Evolutionary conservation across 2,329 filamentous ascomycete genomes (phyloP).

Genomic region (Cyphellophora europaea): DNA sequence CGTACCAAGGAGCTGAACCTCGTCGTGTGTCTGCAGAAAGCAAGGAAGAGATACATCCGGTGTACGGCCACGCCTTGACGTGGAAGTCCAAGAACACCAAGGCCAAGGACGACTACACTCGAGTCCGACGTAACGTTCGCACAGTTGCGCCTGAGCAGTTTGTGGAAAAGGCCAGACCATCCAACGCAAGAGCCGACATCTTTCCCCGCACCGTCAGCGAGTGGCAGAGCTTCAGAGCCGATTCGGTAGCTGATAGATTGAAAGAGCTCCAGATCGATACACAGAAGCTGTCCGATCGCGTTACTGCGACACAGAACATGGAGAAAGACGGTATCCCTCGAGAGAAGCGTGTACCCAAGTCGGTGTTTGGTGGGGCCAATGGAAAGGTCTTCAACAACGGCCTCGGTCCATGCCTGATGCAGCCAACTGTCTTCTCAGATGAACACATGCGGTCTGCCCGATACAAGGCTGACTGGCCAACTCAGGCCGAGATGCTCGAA

Average conservation of each 20-base stretch:
- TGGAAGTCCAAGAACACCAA: conserved; percentile 13
- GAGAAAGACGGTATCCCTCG: conserved; percentile 5
- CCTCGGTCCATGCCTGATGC: conserved; percentile 8
- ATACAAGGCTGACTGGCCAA: conserved; percentile 11
- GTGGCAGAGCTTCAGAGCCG: conserved; percentile 10
- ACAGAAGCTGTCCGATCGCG: conserved; percentile 8
- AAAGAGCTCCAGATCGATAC: conserved; percentile 6
- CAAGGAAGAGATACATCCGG: not conserved
- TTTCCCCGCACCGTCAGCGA: conserved; percentile 11
- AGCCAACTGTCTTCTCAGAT: conserved; percentile 11
- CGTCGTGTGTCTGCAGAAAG: not conserved
- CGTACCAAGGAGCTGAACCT: not conserved
- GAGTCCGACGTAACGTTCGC: conserved; percentile 10
- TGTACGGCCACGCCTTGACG: conserved; percentile 2
- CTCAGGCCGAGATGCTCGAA: conserved; percentile 8
- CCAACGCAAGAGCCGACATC: conserved; percentile 5
- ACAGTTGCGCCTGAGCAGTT: conserved; percentile 13
- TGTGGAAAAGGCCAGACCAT: conserved; percentile 7
- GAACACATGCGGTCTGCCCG: too few relatives aligned
- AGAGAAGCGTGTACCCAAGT: conserved; percentile 9
- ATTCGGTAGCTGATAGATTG: conserved; percentile 7
- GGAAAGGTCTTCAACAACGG: conserved; percentile 13
- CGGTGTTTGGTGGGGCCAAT: conserved; percentile 8
- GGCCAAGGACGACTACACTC: conserved; percentile 12
- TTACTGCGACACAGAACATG: conserved; percentile 6